Evolutionary conservation across 305 asterid species (phyloP).

Genomic region (Solanum hybrid): DNA sequence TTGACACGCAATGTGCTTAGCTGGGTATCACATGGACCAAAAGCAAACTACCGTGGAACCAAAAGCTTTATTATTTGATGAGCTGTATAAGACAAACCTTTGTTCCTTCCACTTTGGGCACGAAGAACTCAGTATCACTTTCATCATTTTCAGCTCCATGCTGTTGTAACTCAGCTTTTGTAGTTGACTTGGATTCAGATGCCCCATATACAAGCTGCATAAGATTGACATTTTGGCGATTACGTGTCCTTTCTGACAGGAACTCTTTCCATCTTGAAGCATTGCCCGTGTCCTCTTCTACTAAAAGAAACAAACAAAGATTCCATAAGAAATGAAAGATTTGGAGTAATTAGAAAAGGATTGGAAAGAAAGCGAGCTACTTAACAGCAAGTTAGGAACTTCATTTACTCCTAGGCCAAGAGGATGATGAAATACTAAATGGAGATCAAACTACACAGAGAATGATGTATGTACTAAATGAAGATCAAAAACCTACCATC

Average conservation of each 20-base stretch:
- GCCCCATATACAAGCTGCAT: constrained; percentile 87
- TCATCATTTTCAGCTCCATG: constrained; percentile 37
- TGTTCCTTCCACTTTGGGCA: constrained; percentile 74
- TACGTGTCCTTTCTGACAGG: constrained; percentile 58
- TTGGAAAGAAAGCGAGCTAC: not conserved
- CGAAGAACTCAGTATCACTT: constrained; percentile 79
- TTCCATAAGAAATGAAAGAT: not conserved
- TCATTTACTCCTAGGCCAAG: not conserved
- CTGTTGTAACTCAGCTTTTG: constrained; percentile 25
- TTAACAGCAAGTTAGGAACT: not conserved
- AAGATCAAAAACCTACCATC: constrained; percentile 14
- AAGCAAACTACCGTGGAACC: not conserved
- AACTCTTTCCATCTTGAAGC: constrained; percentile 80
- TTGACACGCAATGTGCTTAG: not conserved
- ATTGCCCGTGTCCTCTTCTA: constrained; percentile 65
- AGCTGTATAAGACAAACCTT: constrained; percentile 38
- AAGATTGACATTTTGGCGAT: constrained; percentile 58
- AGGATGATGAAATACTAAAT: not conserved
- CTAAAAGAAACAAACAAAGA: constrained; percentile 9
- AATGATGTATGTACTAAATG: not conserved
- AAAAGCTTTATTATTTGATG: not conserved
- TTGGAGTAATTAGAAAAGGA: not conserved
- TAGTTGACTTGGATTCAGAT: constrained; percentile 29
- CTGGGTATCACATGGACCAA: not conserved
- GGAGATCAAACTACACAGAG: not conserved